Conservation (phyloP, 139 green algal species). For the Trebouxia sp. region DNA sequence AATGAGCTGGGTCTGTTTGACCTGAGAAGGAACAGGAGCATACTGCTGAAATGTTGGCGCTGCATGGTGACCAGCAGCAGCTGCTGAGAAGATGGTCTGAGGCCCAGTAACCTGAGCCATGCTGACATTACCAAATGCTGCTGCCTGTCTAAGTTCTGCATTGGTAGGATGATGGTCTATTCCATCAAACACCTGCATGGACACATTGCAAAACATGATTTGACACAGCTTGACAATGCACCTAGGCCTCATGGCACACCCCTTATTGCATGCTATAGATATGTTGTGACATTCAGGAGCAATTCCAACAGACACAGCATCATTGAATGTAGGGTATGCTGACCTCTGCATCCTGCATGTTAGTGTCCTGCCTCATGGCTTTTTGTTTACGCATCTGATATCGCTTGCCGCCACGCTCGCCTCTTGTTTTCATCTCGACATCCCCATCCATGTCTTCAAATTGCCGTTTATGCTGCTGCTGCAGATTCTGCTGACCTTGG, state of each 20-base stretch:
- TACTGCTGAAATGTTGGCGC: conserved; percentile 1
- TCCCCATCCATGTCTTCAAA: conserved; percentile 13
- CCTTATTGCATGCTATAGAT: too few relatives aligned
- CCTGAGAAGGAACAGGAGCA: conserved; percentile 14
- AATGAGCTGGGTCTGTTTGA: neutral
- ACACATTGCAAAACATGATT: neutral
- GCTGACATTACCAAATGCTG: neutral
- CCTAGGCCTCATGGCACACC: too few relatives aligned
- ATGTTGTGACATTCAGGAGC: too few relatives aligned
- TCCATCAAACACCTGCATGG: neutral
- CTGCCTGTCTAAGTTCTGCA: conserved; percentile 1
- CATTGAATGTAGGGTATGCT: too few relatives aligned
- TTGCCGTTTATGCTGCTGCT: neutral
- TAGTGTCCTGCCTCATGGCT: too few relatives aligned
- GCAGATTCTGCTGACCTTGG: neutral
- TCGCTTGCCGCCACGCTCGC: neutral
- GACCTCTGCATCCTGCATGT: neutral
- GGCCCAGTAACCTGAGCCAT: neutral
- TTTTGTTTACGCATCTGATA: neutral
- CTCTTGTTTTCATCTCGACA: neutral
- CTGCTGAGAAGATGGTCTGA: neutral
- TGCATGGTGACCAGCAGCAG: neutral
- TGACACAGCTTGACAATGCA: neutral
- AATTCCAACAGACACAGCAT: too few relatives aligned
- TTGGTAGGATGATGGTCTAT: neutral